Evolutionary conservation across 148 eudicot species (phyloP).

Genomic region (Fagopyrum esculentum): DNA sequence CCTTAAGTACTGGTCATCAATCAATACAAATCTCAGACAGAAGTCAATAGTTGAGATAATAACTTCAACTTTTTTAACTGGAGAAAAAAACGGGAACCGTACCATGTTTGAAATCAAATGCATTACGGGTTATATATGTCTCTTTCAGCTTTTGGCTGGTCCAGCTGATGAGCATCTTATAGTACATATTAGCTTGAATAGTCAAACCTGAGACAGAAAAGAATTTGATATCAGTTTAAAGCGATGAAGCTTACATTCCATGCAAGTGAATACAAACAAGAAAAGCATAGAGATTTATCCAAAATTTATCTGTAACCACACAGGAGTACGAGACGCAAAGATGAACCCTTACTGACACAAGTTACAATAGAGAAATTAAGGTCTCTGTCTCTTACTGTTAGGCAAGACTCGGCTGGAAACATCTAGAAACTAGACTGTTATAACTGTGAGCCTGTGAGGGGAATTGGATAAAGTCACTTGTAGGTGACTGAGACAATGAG

Average conservation of each 20-base stretch:
- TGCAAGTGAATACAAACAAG: not conserved
- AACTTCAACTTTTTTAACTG: not conserved
- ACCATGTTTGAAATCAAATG: constrained; percentile 91
- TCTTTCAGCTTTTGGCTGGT: constrained; percentile 96
- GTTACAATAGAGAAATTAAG: not conserved
- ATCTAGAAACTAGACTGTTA: no score
- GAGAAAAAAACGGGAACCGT: constrained; percentile 5
- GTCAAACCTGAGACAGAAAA: constrained; percentile 60
- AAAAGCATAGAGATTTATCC: not conserved
- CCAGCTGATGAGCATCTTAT: constrained; percentile 93
- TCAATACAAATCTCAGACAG: not conserved
- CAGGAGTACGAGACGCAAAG: not conserved
- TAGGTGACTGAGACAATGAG: no score
- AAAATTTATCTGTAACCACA: not conserved
- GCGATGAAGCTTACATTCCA: not conserved
- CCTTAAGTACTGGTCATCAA: not conserved
- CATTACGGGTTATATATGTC: constrained; percentile 58
- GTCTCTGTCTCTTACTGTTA: not conserved
- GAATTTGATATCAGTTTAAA: not conserved
- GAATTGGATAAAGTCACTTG: no score
- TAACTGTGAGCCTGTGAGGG: no score
- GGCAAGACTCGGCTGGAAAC: no score
- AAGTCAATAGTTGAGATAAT: constrained; percentile 5
- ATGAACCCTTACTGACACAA: not conserved
- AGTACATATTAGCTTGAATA: constrained; percentile 87